Conservation (phyloP, 2,329 filamentous ascomycete species). For the Neobulgaria alba region DNA sequence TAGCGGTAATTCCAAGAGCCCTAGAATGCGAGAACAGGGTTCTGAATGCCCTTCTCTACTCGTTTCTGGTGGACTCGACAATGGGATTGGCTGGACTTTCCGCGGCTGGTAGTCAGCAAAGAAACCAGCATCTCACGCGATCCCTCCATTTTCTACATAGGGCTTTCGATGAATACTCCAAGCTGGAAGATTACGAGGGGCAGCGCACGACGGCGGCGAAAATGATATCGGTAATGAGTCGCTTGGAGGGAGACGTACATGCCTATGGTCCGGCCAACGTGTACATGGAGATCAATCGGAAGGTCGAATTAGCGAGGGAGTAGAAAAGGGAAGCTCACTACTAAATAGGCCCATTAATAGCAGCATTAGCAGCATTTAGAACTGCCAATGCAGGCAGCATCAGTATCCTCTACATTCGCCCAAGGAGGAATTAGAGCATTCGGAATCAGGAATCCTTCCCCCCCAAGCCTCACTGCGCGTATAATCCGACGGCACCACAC, state of each 20-base stretch:
- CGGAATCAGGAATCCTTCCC: too few species aligned
- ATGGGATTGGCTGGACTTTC: conserved; percentile 52
- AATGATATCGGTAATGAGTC: conserved; percentile 56
- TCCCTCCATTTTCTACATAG: conserved; percentile 24
- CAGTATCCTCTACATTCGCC: too few species aligned
- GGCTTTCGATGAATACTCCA: conserved; percentile 40
- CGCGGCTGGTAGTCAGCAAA: conserved; percentile 28
- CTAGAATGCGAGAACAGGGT: conserved; percentile 50
- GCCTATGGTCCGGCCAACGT: too few species aligned
- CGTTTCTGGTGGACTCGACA: conserved; percentile 51
- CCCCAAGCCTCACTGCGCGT: too few species aligned
- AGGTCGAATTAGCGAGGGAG: too few species aligned
- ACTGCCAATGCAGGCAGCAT: too few species aligned
- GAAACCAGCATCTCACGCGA: conserved; percentile 41
- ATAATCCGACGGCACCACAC: too few species aligned
- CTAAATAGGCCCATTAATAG: too few species aligned
- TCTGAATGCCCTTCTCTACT: conserved; percentile 49
- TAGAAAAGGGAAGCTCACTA: too few species aligned
- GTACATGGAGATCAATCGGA: too few species aligned
- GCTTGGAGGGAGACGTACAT: conserved; percentile 47
- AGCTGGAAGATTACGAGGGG: conserved; percentile 48
- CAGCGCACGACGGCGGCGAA: conserved; percentile 58
- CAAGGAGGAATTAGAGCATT: too few species aligned
- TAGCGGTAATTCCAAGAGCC: conserved; percentile 55
- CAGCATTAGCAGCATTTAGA: too few species aligned